Evolutionary conservation across 345 rosid species (phyloP).

Genomic region (Diplotaxis tenuifolia): DNA sequence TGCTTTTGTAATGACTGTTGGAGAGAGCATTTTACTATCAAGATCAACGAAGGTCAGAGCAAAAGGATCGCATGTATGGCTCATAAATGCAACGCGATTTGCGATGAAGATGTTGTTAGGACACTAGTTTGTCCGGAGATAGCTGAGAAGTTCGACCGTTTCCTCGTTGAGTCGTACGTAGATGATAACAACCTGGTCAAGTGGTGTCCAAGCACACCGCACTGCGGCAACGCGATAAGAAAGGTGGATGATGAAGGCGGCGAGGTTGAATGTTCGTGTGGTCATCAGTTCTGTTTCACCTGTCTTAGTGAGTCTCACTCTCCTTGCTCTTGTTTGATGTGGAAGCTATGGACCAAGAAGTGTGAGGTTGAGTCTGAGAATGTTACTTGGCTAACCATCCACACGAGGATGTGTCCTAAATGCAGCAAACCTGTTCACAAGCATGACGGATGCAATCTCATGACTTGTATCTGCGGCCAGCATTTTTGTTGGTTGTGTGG

Average conservation of each 20-base stretch:
- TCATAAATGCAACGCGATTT: constrained; percentile 73
- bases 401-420: constrained; percentile 64
- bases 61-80: constrained; percentile 91
- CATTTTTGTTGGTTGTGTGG: constrained; percentile 72
- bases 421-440: constrained; percentile 57
- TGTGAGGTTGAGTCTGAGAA: constrained; percentile 57
- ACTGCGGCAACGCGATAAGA: constrained; percentile 91
- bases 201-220: constrained; percentile 96
- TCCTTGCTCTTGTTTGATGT: constrained; percentile 92
- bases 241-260: constrained; percentile 65
- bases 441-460: constrained; percentile 64
- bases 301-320: constrained; percentile 82
- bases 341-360: constrained; percentile 89
- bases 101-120: constrained; percentile 80
- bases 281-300: constrained; percentile 81
- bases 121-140: constrained; percentile 77
- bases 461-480: constrained; percentile 57
- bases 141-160: constrained; percentile 80
- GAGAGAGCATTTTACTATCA: constrained; percentile 82
- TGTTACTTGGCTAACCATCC: constrained; percentile 49
- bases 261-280: constrained; percentile 92
- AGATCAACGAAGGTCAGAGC: constrained; percentile 91
- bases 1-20: constrained; percentile 80
- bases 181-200: constrained; percentile 94
- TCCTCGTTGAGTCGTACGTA: constrained; percentile 91